phyloP scores from a whole-genome alignment of 768 basidiomycete species.

The Boletus eberwhitei region DNA sequence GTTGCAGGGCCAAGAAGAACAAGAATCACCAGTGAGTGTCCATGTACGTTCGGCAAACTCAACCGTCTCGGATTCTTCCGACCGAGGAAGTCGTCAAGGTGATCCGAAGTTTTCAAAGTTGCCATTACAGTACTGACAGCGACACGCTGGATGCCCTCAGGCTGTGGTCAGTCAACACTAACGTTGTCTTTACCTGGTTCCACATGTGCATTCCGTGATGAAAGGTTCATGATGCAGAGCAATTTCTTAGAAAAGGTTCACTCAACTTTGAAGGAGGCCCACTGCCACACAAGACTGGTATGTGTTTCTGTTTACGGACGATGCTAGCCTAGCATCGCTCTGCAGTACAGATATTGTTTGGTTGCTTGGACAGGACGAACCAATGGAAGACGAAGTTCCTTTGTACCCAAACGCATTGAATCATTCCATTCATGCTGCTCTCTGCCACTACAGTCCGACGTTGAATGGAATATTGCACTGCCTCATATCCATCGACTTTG shows the following conservation, averaged over 20 bases:
- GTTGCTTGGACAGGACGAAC: background rate
- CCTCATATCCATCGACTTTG: background rate
- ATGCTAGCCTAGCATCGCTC: background rate
- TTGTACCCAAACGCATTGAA: background rate
- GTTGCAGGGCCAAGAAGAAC: no score
- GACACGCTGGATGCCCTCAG: background rate
- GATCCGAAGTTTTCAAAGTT: background rate
- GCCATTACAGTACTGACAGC: background rate
- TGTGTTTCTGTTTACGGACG: background rate
- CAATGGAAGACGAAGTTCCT: background rate
- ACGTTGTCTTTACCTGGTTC: background rate
- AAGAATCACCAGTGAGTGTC: background rate
- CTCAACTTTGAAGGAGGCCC: background rate
- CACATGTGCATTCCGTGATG: background rate
- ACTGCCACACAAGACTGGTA: background rate
- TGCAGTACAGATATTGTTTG: background rate
- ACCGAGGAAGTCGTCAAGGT: background rate
- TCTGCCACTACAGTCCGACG: background rate
- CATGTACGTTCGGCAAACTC: background rate
- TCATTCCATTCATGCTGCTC: background rate
- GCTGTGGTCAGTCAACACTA: background rate
- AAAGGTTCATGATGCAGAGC: background rate
- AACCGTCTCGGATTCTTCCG: background rate
- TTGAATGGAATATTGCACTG: background rate
- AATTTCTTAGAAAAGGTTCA: background rate